Evolutionary conservation across 139 green algal species (phyloP).

Genomic region (Bryopsis sp.): DNA sequence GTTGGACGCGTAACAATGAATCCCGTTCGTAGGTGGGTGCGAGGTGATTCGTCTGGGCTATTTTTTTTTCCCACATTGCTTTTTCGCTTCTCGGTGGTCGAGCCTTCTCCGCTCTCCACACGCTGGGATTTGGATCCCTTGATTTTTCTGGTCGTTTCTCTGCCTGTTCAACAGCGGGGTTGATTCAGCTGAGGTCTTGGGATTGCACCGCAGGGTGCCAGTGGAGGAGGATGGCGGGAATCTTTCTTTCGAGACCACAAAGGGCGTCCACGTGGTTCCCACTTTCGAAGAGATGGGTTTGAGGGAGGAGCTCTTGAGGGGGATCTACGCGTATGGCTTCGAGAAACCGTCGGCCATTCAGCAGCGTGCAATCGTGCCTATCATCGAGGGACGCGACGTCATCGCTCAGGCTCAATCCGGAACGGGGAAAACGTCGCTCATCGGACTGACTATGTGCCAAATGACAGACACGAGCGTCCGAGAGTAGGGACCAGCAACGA

Average conservation of each 20-base stretch:
- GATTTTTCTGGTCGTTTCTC: too few relatives aligned
- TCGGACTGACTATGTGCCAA: constrained; percentile 84
- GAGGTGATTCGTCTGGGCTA: too few relatives aligned
- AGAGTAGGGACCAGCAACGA: too few relatives aligned
- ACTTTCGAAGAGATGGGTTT: constrained; percentile 91
- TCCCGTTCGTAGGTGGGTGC: too few relatives aligned
- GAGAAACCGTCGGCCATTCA: constrained; percentile 98
- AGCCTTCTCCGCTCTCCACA: too few relatives aligned
- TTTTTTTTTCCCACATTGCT: too few relatives aligned
- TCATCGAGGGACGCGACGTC: constrained; percentile 83
- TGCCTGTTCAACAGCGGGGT: too few relatives aligned
- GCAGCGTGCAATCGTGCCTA: constrained; percentile 90
- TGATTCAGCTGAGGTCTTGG: too few relatives aligned
- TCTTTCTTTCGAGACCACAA: constrained; percentile 67
- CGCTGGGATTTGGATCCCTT: too few relatives aligned
- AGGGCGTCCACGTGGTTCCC: constrained; percentile 64
- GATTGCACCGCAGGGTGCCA: too few relatives aligned
- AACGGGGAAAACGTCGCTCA: constrained; percentile 96
- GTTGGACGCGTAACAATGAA: too few relatives aligned
- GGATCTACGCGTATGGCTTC: constrained; percentile 93
- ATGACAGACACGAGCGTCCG: constrained; percentile 63
- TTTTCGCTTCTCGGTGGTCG: too few relatives aligned
- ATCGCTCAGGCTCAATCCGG: constrained; percentile 97
- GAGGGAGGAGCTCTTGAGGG: constrained; percentile 84
- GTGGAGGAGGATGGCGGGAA: constrained; percentile 16